phyloP scores from a whole-genome alignment of 2,329 filamentous ascomycete species.

The Aureobasidium namibiae region DNA sequence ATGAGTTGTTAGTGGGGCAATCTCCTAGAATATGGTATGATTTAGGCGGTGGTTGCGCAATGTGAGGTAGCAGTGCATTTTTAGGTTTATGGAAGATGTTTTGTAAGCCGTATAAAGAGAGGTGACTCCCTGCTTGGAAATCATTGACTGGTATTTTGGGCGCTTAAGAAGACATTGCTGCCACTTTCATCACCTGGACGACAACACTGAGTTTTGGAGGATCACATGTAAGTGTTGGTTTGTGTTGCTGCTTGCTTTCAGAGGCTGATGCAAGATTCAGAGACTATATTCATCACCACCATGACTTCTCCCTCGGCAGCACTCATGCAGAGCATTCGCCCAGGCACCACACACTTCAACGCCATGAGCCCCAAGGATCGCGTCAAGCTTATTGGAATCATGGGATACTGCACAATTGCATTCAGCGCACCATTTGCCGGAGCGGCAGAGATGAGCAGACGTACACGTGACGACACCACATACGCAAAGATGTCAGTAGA shows the following conservation, averaged over 20 bases:
- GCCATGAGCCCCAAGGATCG: slow-evolving; percentile 18
- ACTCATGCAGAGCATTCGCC: slow-evolving; percentile 20
- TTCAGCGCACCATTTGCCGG: slow-evolving; percentile 28
- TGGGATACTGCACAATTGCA: slow-evolving; percentile 27
- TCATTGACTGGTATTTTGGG: background rate
- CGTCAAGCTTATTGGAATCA: slow-evolving; percentile 21
- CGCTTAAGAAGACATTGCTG: background rate
- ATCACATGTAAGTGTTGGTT: background rate
- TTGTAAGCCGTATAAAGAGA: background rate
- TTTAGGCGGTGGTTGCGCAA: background rate
- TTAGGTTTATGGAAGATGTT: background rate
- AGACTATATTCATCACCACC: background rate
- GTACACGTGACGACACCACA: slow-evolving; percentile 24
- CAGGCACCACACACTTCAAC: slow-evolving; percentile 17
- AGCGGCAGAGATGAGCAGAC: slow-evolving; percentile 25
- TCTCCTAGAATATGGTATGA: background rate
- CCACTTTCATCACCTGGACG: too few relatives aligned
- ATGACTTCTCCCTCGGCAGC: slow-evolving; percentile 5
- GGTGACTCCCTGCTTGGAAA: background rate
- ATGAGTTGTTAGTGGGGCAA: background rate
- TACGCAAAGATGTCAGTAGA: slow-evolving; percentile 26
- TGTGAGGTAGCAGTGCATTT: background rate
- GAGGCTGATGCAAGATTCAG: background rate
- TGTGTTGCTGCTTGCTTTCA: background rate
- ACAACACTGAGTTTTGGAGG: background rate